Conservation (phyloP, 148 eudicot species). For the Camellia japonica region DNA sequence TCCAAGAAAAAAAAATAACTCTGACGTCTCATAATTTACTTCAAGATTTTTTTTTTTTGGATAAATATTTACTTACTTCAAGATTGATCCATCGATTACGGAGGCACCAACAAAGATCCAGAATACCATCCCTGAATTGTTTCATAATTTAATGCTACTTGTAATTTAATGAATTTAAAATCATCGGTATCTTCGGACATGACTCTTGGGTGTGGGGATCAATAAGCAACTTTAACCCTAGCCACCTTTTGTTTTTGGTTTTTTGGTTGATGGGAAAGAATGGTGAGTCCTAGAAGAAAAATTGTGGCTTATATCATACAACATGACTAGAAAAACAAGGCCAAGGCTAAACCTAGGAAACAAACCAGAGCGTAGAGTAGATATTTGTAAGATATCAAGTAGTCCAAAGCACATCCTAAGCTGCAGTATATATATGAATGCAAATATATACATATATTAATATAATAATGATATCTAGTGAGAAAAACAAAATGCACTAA, state of each 20-base stretch:
- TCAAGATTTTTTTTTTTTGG: background rate
- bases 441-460: background rate
- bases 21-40: background rate
- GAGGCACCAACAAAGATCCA: too few species aligned
- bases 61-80: too few species aligned
- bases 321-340: background rate
- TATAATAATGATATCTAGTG: background rate
- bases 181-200: background rate
- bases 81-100: too few species aligned
- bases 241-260: background rate
- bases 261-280: background rate
- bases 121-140: background rate
- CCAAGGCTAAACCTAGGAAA: background rate
- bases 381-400: background rate
- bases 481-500: background rate
- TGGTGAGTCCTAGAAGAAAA: background rate
- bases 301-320: background rate
- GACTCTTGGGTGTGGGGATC: background rate
- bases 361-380: background rate
- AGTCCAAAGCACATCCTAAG: background rate
- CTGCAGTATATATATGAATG: background rate
- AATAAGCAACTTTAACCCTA: background rate
- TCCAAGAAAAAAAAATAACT: background rate
- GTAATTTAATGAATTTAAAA: background rate
- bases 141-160: background rate